Base-by-base conservation (phyloP, 805 yeast species). In the Jamesozyma hellenica region DNA sequence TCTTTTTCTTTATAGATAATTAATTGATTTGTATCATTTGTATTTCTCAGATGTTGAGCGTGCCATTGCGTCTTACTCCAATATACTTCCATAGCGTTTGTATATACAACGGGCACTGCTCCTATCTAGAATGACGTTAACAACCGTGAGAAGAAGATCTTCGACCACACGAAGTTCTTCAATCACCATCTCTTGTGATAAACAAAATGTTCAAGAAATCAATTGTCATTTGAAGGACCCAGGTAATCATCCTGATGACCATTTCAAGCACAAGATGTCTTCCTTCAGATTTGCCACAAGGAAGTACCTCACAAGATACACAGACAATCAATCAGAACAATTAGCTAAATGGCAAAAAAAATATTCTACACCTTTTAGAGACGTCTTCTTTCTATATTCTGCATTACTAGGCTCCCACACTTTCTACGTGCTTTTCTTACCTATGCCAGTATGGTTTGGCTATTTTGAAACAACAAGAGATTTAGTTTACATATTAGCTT, bases 331-430 rank as follows among this genome's bases (percentile, higher is more conserved):
- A 57, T 79, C 94, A 0, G 72, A 69, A 4, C 45, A 71, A 2
- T 57, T 92, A 16, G 66, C 71, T 9, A 47, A 48, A 2, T 61
- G 84, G 44, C 98, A 90, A 64, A 38, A 50, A 4, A 40, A 43
- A 8, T 52, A 67, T 11, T 66, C 94, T 40, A 58, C 62, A 27
- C 70, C 76, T 3, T 38, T 59, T 16, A 61, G 80, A 38, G 96
- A 90, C 61, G 53, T 68, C 21, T 92, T 82, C 54, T 92, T 92
- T 61, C 82, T 94, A 9, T 76, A 85, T 68, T 75, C 94, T 2
- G 96, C 97, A 13, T 79, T 82, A 51, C 66, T 92, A 47, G 98
- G 96, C 0, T 75, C 94, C 3, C 98, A 92, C 61, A 85, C 95
- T 0, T 92, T 92, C 57, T 92, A 90, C 56, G 94, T 92, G 35